A percentile compares a stretch with the other conserved stretches of the same genome.
phyloP scores from a whole-genome alignment of 306 rosid genomes.

The Rosa rugosa region DNA sequence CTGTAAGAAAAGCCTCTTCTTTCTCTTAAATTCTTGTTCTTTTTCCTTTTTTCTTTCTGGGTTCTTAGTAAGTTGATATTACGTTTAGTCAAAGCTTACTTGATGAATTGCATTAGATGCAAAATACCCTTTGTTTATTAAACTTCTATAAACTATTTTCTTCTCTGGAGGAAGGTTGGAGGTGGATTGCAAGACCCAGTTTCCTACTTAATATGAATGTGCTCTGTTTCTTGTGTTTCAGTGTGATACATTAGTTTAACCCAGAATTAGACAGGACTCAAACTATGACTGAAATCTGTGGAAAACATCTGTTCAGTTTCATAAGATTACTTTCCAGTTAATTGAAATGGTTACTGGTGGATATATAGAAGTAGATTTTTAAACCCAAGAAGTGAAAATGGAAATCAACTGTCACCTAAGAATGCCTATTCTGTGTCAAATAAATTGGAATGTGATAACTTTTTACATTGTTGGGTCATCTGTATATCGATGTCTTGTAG shows the following conservation, averaged over 20 bases:
- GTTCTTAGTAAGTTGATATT: background rate
- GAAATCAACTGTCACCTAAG: background rate
- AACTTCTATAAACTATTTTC: too few relatives aligned
- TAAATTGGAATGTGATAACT: too few relatives aligned
- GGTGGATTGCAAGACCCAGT: too few relatives aligned
- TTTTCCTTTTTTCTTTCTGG: background rate
- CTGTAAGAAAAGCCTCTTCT: constrained; percentile 1
- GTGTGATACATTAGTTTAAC: background rate
- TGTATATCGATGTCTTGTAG: background rate
- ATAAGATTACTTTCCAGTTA: background rate
- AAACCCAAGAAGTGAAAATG: background rate
- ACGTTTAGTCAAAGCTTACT: background rate
- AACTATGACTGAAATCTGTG: background rate
- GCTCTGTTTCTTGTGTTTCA: too few relatives aligned
- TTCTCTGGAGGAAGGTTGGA: too few relatives aligned
- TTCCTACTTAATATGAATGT: too few relatives aligned
- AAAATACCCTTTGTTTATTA: too few relatives aligned
- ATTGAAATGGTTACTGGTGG: background rate
- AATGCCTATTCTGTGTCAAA: too few relatives aligned
- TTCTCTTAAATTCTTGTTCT: background rate
- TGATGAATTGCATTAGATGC: background rate
- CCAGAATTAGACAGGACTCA: background rate
- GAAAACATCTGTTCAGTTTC: background rate
- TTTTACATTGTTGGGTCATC: background rate
- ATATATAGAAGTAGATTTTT: background rate